A percentile compares a stretch with the other conserved stretches of the same genome.
phyloP scores from a whole-genome alignment of 768 basidiomycete genomes.

The Roridomyces roridus region DNA sequence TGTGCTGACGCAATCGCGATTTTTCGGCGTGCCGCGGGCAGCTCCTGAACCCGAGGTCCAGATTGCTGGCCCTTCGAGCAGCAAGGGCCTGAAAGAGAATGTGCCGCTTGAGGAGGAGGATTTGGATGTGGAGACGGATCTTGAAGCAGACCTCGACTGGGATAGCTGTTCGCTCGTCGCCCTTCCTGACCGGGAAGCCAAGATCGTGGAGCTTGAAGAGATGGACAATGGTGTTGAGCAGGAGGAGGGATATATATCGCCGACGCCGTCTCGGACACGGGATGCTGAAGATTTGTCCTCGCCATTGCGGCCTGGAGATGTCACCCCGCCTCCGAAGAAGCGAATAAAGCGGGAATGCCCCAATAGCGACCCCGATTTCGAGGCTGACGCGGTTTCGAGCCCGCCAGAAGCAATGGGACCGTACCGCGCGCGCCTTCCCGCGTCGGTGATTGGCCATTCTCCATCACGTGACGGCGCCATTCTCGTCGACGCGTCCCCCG shows the following conservation, averaged over 20 bases:
- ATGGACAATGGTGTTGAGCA: conserved; percentile 60
- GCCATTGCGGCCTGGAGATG: conserved; percentile 46
- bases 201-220: conserved; percentile 46
- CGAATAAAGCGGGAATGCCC: conserved; percentile 25
- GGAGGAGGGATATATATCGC: conserved; percentile 87
- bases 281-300: conserved; percentile 75
- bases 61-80: conserved; percentile 17
- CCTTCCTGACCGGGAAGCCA: conserved; percentile 44
- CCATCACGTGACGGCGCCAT: not conserved
- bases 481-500: conserved; percentile 16
- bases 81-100: conserved; percentile 24
- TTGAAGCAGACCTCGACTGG: conserved; percentile 24
- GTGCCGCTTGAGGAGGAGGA: conserved; percentile 19
- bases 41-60: not conserved
- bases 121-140: conserved; percentile 14
- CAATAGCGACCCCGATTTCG: conserved; percentile 49
- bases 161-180: conserved; percentile 33
- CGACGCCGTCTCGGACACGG: conserved; percentile 57
- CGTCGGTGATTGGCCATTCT: conserved; percentile 18
- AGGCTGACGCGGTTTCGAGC: conserved; percentile 59
- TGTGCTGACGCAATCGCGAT: conserved; percentile 35
- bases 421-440: conserved; percentile 10
- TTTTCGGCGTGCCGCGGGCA: conserved; percentile 24
- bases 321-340: conserved; percentile 12
- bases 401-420: conserved; percentile 32